phyloP scores from a whole-genome alignment of 345 rosid genomes.

The Erysimum cheiranthoides region DNA sequence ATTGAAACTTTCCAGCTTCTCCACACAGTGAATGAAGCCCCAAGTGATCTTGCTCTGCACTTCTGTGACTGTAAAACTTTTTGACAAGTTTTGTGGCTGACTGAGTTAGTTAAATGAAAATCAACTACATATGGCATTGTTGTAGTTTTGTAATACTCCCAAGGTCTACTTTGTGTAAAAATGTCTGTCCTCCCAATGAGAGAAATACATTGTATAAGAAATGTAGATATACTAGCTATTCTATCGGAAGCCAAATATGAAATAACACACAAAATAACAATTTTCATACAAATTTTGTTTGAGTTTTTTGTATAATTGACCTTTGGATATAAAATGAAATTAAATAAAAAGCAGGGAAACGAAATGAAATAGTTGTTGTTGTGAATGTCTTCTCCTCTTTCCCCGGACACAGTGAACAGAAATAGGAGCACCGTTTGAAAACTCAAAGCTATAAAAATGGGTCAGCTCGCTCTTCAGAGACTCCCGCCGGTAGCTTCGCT shows the following conservation, averaged over 20 bases:
- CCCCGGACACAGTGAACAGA: conserved; percentile 30
- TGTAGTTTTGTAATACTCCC: conserved; percentile 22
- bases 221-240: background rate
- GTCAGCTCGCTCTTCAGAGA: conserved; percentile 50
- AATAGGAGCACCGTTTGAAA: conserved; percentile 28
- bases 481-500: conserved; percentile 40
- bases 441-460: conserved; percentile 39
- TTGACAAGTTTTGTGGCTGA: conserved; percentile 16
- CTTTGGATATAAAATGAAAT: background rate
- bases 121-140: background rate
- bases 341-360: conserved; percentile 1
- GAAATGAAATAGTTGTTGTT: background rate
- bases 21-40: background rate
- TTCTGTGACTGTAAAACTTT: conserved; percentile 4
- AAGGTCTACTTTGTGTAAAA: conserved; percentile 21
- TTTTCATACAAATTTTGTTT: too few relatives aligned
- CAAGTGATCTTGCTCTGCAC: conserved; percentile 1
- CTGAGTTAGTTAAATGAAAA: background rate
- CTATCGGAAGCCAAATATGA: background rate
- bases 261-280: too few relatives aligned
- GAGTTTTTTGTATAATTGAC: background rate
- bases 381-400: conserved; percentile 18
- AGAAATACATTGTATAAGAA: background rate
- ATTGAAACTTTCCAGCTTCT: conserved; percentile 43
- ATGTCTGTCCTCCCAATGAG: background rate